Evolutionary conservation across 1,284 basidiomycete species (phyloP), one percentile per base, ranked within the genome.

Genomic region (Kalmanozyma brasiliensis): DNA sequence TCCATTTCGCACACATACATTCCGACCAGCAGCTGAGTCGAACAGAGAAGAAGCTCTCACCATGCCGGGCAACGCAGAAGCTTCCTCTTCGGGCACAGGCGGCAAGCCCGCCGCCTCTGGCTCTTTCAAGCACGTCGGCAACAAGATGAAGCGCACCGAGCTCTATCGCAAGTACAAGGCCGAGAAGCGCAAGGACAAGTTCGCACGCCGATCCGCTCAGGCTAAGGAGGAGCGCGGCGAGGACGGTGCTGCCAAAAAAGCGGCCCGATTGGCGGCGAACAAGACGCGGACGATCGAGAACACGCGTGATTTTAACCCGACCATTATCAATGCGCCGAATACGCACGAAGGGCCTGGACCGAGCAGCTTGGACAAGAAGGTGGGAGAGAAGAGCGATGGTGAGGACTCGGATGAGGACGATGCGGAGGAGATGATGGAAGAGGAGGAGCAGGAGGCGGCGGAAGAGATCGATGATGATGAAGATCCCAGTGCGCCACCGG

Each of bases 211-310:
- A 58, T 86, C 95, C 38, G 90, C 88, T 14, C 86, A 58, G 38
- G 77, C 76, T 14, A 78, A 80, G 46, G 79, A 76, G 43, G 79
- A 80, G 53, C 64, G 68, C 84, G 66, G 90, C 87, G 42, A 91
- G 90, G 83, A 83, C 84, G 49, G 92, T 91, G 81, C 87, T 87
- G 19, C 86, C 85, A 75, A 88, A 91, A 81, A 91, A 89, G 49
- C 84, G 85, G 60, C 26, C 90, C 90, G 84, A 52, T 84, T 92
- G 34, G 86, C 88, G 7, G 88, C 90, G 76, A 96, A 97, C 85
- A 86, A 94, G 19, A 93, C 95, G 0, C 87, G 88, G 36, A 98
- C 95, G 0, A 88, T 98, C 33, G 95, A 98, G 81, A 98, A 97
- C 82, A 91, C 89, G 48, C 89, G 94, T 63, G 89, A 94, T 82